Evolutionary conservation across 768 basidiomycete species (phyloP).

Genomic region (Lentinus brumalis): DNA sequence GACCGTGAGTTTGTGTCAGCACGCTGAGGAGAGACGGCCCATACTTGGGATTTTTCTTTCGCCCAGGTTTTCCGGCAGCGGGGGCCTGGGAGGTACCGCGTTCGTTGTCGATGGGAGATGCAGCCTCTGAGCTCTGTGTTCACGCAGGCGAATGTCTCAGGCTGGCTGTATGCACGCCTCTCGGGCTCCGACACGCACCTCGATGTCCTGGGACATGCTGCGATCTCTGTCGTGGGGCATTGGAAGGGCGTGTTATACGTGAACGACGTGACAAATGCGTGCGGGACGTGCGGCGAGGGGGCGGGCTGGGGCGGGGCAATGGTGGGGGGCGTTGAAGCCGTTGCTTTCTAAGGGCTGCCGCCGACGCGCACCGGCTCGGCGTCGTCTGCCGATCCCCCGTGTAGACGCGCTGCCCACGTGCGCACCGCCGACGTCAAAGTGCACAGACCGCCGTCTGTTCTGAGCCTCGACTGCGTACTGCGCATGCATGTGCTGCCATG

Average conservation of each 20-base stretch:
- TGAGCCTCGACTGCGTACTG: too few relatives aligned
- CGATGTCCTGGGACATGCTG: conserved; percentile 63
- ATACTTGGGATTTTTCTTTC: conserved; percentile 91
- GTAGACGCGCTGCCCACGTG: conserved; percentile 8
- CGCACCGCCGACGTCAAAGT: not conserved
- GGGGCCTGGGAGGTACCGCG: conserved; percentile 19
- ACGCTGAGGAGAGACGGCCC: conserved; percentile 29
- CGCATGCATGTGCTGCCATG: too few relatives aligned
- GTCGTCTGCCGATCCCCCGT: conserved; percentile 16
- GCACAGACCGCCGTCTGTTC: too few relatives aligned
- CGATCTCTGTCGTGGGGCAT: conserved; percentile 62
- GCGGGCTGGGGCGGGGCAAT: not conserved
- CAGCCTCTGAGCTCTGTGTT: conserved; percentile 65
- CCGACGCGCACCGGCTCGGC: conserved; percentile 19
- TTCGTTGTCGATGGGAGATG: conserved; percentile 43
- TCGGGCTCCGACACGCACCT: conserved; percentile 12
- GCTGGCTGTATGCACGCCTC: not conserved
- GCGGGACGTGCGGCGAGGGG: not conserved
- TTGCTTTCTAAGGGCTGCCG: conserved; percentile 20
- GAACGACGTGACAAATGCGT: conserved; percentile 38
- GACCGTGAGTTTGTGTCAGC: conserved; percentile 32
- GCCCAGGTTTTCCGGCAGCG: conserved; percentile 57
- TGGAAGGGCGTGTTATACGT: conserved; percentile 43
- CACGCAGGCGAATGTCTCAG: not conserved
- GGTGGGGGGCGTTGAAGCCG: not conserved